Conservation (phyloP, 2,329 filamentous ascomycete genomes). For the Cryphonectria carpinicola region DNA sequence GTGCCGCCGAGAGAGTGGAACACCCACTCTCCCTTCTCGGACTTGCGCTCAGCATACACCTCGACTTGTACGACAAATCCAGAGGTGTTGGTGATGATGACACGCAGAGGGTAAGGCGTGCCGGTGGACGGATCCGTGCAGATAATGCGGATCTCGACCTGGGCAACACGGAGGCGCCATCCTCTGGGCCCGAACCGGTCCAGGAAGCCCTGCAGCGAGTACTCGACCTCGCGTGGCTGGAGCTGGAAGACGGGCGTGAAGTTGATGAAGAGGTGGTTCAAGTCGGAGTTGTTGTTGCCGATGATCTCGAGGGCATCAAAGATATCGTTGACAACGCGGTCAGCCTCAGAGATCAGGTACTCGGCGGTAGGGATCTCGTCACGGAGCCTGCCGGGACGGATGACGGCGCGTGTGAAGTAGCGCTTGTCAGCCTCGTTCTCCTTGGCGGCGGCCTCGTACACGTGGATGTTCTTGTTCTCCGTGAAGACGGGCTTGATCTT, state of each 20-base stretch:
- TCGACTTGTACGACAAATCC: conserved; percentile 98
- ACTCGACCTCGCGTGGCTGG: conserved; percentile 84
- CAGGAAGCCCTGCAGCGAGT: conserved; percentile 91
- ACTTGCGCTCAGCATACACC: conserved; percentile 96
- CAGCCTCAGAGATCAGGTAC: conserved; percentile 96
- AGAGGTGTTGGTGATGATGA: conserved; percentile 97
- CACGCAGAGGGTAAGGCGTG: conserved; percentile 86
- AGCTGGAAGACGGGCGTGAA: conserved; percentile 97
- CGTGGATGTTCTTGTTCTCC: conserved; percentile 98
- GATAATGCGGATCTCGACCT: conserved; percentile 97
- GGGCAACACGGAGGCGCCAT: conserved; percentile 95
- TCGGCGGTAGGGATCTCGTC: conserved; percentile 99
- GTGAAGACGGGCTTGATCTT: conserved; percentile 98
- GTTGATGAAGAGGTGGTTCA: conserved; percentile 99
- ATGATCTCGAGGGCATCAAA: conserved; percentile 97
- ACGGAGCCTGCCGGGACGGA: conserved; percentile 88
- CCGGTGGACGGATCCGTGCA: conserved; percentile 89
- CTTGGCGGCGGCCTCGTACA: conserved; percentile 96
- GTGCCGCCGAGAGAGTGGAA: conserved; percentile 98
- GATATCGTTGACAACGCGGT: conserved; percentile 96
- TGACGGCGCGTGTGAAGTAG: conserved; percentile 96
- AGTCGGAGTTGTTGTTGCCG: conserved; percentile 97
- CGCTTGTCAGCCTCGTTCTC: conserved; percentile 94
- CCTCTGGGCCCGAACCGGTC: conserved; percentile 94
- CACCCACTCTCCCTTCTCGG: conserved; percentile 96